These are phyloP conservation scores for Trebouxia sp. DNA, from an alignment of 139 green algal species.

Conservation along the genomic window DNA sequence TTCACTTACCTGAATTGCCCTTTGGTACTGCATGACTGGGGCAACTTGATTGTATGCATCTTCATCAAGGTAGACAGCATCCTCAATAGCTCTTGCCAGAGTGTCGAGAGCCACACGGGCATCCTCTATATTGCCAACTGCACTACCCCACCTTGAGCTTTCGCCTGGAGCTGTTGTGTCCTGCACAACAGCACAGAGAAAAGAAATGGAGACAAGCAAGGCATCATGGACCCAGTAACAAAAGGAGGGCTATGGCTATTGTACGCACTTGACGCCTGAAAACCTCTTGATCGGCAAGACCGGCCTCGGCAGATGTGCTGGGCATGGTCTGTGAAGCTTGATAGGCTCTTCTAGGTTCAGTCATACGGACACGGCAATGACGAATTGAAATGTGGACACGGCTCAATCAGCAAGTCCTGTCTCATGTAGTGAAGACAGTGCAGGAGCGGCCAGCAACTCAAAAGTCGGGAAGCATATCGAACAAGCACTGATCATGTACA, in stretches of 20 bases:
- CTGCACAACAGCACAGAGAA: background rate
- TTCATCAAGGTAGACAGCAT: slow-evolving; percentile 77
- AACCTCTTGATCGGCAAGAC: too few species aligned
- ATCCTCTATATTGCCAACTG: slow-evolving; percentile 54
- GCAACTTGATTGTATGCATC: slow-evolving; percentile 59
- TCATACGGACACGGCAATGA: background rate
- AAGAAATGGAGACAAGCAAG: background rate
- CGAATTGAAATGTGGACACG: too few species aligned
- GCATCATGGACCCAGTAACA: too few species aligned
- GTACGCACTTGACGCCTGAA: background rate
- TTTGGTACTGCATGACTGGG: slow-evolving; percentile 23
- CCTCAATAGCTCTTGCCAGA: slow-evolving; percentile 55
- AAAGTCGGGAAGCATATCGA: too few species aligned
- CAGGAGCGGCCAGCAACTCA: too few species aligned
- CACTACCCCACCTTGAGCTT: slow-evolving; percentile 35
- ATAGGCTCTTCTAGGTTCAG: background rate
- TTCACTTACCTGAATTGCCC: slow-evolving; percentile 36
- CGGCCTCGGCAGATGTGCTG: background rate
- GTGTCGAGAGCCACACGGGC: slow-evolving; percentile 46
- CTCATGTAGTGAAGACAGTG: too few species aligned
- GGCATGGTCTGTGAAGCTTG: background rate
- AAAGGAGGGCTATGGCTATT: too few species aligned
- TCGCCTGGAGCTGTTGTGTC: background rate
- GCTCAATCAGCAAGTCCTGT: too few species aligned
- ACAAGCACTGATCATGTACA: too few species aligned